phyloP scores from a whole-genome alignment of 441 rosid genomes.

The Corymbia citriodora region DNA sequence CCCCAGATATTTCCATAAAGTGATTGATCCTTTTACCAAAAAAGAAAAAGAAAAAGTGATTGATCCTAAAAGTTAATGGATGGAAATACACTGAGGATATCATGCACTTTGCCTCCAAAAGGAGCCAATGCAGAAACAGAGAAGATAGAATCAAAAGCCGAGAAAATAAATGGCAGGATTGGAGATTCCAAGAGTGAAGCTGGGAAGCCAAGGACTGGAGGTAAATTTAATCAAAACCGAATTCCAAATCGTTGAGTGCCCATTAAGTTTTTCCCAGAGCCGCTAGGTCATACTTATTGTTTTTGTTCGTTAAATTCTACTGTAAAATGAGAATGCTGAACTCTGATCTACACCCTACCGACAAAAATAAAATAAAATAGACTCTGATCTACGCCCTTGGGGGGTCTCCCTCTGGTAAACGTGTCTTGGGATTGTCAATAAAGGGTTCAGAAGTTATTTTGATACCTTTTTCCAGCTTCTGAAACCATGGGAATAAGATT shows the following conservation, averaged over 20 bases:
- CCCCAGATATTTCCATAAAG: not conserved
- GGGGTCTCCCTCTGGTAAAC: not conserved
- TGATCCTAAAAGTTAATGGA: not conserved
- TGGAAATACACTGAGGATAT: not conserved
- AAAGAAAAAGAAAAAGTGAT: no score
- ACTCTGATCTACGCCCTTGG: not conserved
- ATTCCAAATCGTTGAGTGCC: not conserved
- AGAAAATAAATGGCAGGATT: not conserved
- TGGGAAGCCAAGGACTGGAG: constrained; percentile 54
- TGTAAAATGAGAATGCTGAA: not conserved
- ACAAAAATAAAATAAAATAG: no score
- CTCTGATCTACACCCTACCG: not conserved
- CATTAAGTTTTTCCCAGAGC: not conserved
- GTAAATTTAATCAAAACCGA: constrained; percentile 6
- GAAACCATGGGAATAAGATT: not conserved
- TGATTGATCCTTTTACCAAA: not conserved
- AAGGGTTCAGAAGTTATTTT: not conserved
- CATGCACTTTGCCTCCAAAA: not conserved
- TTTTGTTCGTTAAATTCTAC: not conserved
- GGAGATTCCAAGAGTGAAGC: constrained; percentile 28
- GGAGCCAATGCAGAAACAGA: not conserved
- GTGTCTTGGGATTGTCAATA: not conserved
- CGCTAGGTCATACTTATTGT: not conserved
- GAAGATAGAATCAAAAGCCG: not conserved
- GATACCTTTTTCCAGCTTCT: not conserved